Evolutionary conservation across 2,329 filamentous ascomycete genomes (phyloP).

Genomic region (Talaromyces sp.): DNA sequence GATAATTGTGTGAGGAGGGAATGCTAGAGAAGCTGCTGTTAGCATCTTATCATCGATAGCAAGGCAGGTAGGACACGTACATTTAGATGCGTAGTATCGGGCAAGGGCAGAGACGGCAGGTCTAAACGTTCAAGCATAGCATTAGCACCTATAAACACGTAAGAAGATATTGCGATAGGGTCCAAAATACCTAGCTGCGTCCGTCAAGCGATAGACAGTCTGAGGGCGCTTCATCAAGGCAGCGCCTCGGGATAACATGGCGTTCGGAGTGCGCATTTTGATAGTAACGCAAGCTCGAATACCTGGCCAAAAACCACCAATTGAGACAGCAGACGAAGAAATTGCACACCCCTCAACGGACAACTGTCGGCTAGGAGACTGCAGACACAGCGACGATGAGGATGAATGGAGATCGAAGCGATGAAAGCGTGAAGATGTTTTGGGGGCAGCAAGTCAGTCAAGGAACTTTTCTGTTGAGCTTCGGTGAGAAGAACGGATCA

Average conservation of each 20-base stretch:
- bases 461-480: slow-evolving; percentile 44
- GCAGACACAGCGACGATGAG: slow-evolving; percentile 24
- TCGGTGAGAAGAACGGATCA: slow-evolving; percentile 38
- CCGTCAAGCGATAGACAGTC: slow-evolving; percentile 43
- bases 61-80: slow-evolving; percentile 42
- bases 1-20: slow-evolving; percentile 89
- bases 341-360: slow-evolving; percentile 20
- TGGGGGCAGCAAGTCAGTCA: slow-evolving; percentile 24
- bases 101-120: slow-evolving; percentile 57
- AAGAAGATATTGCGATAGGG: background rate
- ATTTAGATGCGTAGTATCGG: slow-evolving; percentile 67
- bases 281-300: slow-evolving; percentile 52
- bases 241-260: slow-evolving; percentile 42
- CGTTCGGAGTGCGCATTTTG: slow-evolving; percentile 45
- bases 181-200: slow-evolving; percentile 38
- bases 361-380: slow-evolving; percentile 21
- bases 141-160: background rate
- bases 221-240: slow-evolving; percentile 46
- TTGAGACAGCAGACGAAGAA: slow-evolving; percentile 16
- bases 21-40: slow-evolving; percentile 58
- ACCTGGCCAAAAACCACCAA: slow-evolving; percentile 41
- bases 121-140: slow-evolving; percentile 24
- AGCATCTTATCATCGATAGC: slow-evolving; percentile 21
- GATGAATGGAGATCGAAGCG: slow-evolving; percentile 17
- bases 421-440: slow-evolving; percentile 19